Conservation (phyloP, 2,329 filamentous ascomycete genomes). For the Aotearoamyces nothofagi region DNA sequence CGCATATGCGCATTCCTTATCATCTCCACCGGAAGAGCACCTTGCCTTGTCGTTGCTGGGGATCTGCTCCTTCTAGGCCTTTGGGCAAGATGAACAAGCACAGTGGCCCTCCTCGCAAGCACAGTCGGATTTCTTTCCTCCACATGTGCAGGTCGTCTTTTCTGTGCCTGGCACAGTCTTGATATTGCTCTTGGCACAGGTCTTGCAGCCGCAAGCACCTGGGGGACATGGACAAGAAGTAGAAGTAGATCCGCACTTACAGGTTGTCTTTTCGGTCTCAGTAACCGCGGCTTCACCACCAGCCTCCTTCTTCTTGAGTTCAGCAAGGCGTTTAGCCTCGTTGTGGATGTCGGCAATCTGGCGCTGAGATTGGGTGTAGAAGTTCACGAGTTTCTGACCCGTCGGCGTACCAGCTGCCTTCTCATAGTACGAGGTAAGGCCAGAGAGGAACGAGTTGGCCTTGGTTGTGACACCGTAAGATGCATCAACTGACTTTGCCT, state of each 20-base stretch:
- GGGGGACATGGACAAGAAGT: slow-evolving; percentile 28
- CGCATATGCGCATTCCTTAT: slow-evolving; percentile 20
- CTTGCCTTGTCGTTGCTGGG: slow-evolving; percentile 22
- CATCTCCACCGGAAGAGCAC: slow-evolving; percentile 22
- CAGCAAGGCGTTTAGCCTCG: slow-evolving; percentile 76
- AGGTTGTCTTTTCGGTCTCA: slow-evolving; percentile 25
- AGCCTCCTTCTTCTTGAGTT: slow-evolving; percentile 61
- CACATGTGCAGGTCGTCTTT: slow-evolving; percentile 26
- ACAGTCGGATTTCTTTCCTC: slow-evolving; percentile 22
- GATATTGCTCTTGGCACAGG: slow-evolving; percentile 29
- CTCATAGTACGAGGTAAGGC: slow-evolving; percentile 82
- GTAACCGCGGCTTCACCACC: slow-evolving; percentile 23
- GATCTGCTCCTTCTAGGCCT: slow-evolving; percentile 23
- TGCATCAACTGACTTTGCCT: slow-evolving; percentile 69
- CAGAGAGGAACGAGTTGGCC: slow-evolving; percentile 47
- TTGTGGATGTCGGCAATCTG: slow-evolving; percentile 89
- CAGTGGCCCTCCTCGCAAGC: slow-evolving; percentile 27
- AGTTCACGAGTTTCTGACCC: slow-evolving; percentile 72
- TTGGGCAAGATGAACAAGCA: slow-evolving; percentile 22
- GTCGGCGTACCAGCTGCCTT: slow-evolving; percentile 79
- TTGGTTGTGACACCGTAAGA: slow-evolving; percentile 69
- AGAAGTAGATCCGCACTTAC: slow-evolving; percentile 28
- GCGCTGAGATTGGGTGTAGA: slow-evolving; percentile 74
- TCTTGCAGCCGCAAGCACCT: slow-evolving; percentile 29
- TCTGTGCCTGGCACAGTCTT: slow-evolving; percentile 21